Percentiles rank a stretch among this genome's conserved stretches.
Conservation (phyloP, 2,329 filamentous ascomycete species). For the Hypomyces rosellus region DNA sequence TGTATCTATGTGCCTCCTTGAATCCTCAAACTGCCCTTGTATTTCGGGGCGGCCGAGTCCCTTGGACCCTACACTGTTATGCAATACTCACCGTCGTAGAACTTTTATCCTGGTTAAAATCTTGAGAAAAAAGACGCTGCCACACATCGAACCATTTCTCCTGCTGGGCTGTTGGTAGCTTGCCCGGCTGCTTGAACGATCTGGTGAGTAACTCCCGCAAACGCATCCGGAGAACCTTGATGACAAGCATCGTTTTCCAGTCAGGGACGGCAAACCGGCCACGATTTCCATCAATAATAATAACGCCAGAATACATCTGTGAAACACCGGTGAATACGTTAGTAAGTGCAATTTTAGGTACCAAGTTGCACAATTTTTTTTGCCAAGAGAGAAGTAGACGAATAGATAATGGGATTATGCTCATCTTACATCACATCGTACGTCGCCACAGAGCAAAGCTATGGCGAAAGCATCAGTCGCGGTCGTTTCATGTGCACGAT, state of each 20-base stretch:
- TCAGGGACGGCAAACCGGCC: slow-evolving; percentile 76
- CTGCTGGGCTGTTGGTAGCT: slow-evolving; percentile 57
- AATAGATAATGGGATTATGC: slow-evolving; percentile 2
- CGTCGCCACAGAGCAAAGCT: slow-evolving; percentile 79
- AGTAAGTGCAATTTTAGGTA: not conserved
- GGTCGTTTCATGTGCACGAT: slow-evolving; percentile 86
- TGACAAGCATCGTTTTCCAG: slow-evolving; percentile 85
- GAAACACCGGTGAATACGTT: not conserved
- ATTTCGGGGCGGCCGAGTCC: not conserved
- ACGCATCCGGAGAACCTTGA: slow-evolving; percentile 71
- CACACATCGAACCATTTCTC: slow-evolving; percentile 69
- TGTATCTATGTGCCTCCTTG: not conserved
- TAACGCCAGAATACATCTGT: slow-evolving; percentile 77
- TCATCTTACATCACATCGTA: slow-evolving; percentile 67
- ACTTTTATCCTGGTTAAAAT: slow-evolving; percentile 31
- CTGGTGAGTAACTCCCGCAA: slow-evolving; percentile 69
- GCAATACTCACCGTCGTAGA: slow-evolving; percentile 23
- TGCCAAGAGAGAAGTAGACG: not conserved
- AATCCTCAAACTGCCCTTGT: not conserved
- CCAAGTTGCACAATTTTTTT: too few species aligned
- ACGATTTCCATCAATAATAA: slow-evolving; percentile 81
- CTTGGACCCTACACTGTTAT: slow-evolving; percentile 13
- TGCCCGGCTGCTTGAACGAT: slow-evolving; percentile 62
- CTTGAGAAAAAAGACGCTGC: slow-evolving; percentile 61
- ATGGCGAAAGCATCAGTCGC: slow-evolving; percentile 76